Evolutionary conservation across 1,139 yeast species (phyloP), one percentile per base, ranked within the genome.

Genomic region (Taiozyma onychis): DNA sequence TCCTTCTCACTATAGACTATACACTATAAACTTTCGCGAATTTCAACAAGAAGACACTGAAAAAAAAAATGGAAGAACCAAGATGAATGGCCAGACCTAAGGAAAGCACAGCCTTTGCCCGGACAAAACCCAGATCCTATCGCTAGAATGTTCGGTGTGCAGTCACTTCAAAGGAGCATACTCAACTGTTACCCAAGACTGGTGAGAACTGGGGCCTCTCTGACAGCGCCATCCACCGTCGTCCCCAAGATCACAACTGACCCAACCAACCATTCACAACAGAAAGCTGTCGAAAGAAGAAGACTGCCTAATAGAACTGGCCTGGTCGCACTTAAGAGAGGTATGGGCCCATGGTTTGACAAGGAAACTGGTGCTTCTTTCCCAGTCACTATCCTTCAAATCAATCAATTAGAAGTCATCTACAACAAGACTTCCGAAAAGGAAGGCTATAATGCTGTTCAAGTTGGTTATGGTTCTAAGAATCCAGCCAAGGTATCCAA

Each of bases 341-440:
- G 98, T 22, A 91, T 93, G 97, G 83, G 90, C 50, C 81, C 96
- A 13, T 88, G 83, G 80, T 93, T 80, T 65, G 80, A 77, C 55
- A 77, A 80, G 39, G 77, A 77, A 41, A 73, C 75, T 6, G 97
- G 96, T n/a, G 74, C 75, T 51, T 81, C 83, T 54, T 69, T 74
- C 46, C 89, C 90, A 9, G 90, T 89, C 46, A 95, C 99, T 2
- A 88, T 93, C 8, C 73, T 93, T 43, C 96, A 90, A 66, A 78
- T 95, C 52, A 88, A 90, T 66, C 81, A 91, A 51, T 88, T 89
- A 57, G 99, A 95, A 71, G 97, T 93, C 22, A 70, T 87, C 22
- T 77, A 78, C 62, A 81, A 80, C 61, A 88, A 87, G 65, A 85
- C 93, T 6, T 64, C 75, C 30, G 82, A 77, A 26, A 74, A 77